Conservation (phyloP, 2,329 filamentous ascomycete genomes). For the Fusarium vanettenii region DNA sequence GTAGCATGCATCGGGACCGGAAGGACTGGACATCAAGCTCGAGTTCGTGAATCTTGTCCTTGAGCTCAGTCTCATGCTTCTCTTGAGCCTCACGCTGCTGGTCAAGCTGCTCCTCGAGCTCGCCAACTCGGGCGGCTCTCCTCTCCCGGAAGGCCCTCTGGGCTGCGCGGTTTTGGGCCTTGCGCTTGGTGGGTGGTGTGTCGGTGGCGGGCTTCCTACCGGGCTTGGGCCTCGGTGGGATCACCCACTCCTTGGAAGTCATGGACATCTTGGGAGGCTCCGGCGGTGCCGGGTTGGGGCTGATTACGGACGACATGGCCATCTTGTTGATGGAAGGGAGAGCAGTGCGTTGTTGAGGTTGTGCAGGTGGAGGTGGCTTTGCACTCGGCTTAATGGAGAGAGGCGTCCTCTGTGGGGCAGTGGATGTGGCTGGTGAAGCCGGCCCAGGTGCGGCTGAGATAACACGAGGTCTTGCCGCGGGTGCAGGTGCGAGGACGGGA, state of each 20-base stretch:
- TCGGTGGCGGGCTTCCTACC: constrained; percentile 95
- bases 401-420: constrained; percentile 43
- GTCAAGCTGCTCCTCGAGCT: constrained; percentile 75
- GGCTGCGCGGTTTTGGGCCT: constrained; percentile 92
- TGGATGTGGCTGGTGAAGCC: constrained; percentile 38
- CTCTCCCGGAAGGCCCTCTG: constrained; percentile 92
- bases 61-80: constrained; percentile 67
- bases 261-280: constrained; percentile 66
- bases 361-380: constrained; percentile 44
- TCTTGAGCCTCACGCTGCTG: constrained; percentile 69
- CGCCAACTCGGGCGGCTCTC: constrained; percentile 84
- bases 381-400: constrained; percentile 46
- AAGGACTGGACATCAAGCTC: constrained; percentile 76
- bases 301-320: constrained; percentile 61
- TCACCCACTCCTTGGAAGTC: constrained; percentile 87
- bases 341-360: constrained; percentile 48
- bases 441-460: constrained; percentile 39
- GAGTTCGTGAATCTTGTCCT: constrained; percentile 67
- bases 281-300: constrained; percentile 51
- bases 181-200: constrained; percentile 91
- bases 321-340: constrained; percentile 56
- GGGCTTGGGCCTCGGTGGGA: constrained; percentile 86
- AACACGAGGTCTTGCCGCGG: constrained; percentile 34
- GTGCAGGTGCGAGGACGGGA: constrained; percentile 23
- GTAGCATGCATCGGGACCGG: constrained; percentile 68